Conservation (phyloP, 148 eudicot genomes). For the Suaeda aralocaspica region DNA sequence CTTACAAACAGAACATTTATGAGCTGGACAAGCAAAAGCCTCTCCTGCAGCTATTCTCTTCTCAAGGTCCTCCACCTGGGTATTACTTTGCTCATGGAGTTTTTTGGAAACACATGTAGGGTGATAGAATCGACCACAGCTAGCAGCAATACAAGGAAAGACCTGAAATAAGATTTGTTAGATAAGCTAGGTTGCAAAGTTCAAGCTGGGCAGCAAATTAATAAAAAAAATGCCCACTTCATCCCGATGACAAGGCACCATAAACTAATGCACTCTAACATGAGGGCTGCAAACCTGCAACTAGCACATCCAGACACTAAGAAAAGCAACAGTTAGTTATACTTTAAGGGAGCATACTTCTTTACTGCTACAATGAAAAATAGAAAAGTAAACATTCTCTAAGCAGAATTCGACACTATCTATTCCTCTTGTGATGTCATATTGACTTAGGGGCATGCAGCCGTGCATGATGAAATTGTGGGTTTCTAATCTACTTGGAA, state of each 20-base stretch:
- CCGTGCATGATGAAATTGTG: no score
- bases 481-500: no score
- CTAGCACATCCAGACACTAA: not conserved
- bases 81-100: conserved; percentile 35
- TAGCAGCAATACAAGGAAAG: conserved; percentile 72
- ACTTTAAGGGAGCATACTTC: no score
- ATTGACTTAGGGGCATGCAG: no score
- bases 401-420: no score
- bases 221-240: not conserved
- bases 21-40: conserved; percentile 67
- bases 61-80: conserved; percentile 42
- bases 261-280: not conserved
- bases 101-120: conserved; percentile 55
- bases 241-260: not conserved
- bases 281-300: not conserved
- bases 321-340: no score
- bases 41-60: conserved; percentile 57
- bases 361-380: no score
- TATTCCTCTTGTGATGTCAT: no score
- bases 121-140: conserved; percentile 83
- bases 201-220: not conserved
- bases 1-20: conserved; percentile 57
- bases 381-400: no score
- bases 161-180: conserved; percentile 45
- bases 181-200: conserved; percentile 5